Conservation (phyloP, 2,329 filamentous ascomycete species). For the Kalaharituber pfeilii region DNA sequence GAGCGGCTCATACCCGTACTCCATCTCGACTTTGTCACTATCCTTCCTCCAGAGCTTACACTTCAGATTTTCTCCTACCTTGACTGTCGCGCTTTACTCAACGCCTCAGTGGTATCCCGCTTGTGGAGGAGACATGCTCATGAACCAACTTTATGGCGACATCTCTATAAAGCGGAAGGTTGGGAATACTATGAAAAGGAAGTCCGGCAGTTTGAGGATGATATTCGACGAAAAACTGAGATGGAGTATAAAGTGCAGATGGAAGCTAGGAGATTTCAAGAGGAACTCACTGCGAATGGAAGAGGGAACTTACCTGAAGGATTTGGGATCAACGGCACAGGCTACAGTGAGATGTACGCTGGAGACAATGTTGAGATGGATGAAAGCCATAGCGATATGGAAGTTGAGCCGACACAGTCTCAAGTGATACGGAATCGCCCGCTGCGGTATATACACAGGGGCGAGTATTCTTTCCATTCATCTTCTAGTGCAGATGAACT, state of each 20-base stretch:
- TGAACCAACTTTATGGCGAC: conserved; percentile 74
- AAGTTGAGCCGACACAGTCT: not conserved
- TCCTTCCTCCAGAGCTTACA: conserved; percentile 78
- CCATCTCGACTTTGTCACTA: conserved; percentile 77
- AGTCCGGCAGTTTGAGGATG: conserved; percentile 48
- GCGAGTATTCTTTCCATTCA: not conserved
- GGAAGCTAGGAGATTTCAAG: conserved; percentile 27
- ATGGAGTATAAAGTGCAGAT: conserved; percentile 11
- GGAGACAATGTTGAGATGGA: not conserved
- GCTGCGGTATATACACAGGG: not conserved
- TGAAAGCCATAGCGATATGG: not conserved
- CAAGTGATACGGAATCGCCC: not conserved
- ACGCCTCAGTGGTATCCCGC: conserved; percentile 59
- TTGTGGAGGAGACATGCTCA: conserved; percentile 66
- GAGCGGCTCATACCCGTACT: conserved; percentile 64
- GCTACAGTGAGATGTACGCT: not conserved
- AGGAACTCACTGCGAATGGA: conserved; percentile 10
- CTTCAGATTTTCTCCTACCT: conserved; percentile 78
- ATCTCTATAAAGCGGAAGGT: conserved; percentile 66
- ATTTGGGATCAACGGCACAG: not conserved
- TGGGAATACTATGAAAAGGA: conserved; percentile 57
- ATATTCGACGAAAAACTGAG: conserved; percentile 32
- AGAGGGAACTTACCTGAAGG: conserved; percentile 10
- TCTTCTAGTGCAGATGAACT: not conserved
- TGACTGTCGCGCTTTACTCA: conserved; percentile 61